Evolutionary conservation across 2,329 filamentous ascomycete species (phyloP).

Genomic region (Myriosclerotinia scirpicola): DNA sequence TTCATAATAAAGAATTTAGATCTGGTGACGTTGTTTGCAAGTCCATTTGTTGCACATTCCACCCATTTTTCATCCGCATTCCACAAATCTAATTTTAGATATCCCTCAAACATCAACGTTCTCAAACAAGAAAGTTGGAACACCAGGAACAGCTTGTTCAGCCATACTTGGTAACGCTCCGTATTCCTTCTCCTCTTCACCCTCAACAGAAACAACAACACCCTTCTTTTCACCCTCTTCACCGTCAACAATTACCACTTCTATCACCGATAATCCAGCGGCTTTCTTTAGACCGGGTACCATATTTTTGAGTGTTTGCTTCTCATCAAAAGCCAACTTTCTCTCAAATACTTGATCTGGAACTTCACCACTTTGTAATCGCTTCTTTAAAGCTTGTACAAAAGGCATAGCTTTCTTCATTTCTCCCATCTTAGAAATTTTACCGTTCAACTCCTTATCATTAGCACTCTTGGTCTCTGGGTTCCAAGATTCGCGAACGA

Average conservation of each 20-base stretch:
- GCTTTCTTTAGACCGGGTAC: constrained; percentile 75
- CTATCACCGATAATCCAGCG: constrained; percentile 67
- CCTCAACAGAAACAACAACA: constrained; percentile 50
- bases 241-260: constrained; percentile 65
- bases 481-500: constrained; percentile 72
- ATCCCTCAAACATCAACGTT: constrained; percentile 55
- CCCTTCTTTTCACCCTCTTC: constrained; percentile 72
- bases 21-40: background rate
- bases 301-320: constrained; percentile 73
- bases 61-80: background rate
- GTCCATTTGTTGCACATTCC: constrained; percentile 1
- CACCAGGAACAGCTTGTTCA: constrained; percentile 76
- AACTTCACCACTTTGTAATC: constrained; percentile 69
- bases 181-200: constrained; percentile 60
- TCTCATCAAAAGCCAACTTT: constrained; percentile 85
- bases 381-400: constrained; percentile 81
- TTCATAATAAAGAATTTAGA: background rate
- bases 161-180: constrained; percentile 59
- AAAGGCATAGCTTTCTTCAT: constrained; percentile 99
- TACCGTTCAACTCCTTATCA: constrained; percentile 76
- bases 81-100: constrained; percentile 9
- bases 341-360: constrained; percentile 72
- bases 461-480: constrained; percentile 61
- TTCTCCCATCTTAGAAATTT: constrained; percentile 79
- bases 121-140: constrained; percentile 80